These are phyloP conservation scores for Barnettozyma salicaria DNA, from an alignment of 805 yeast genomes.

Conservation along the genomic window DNA sequence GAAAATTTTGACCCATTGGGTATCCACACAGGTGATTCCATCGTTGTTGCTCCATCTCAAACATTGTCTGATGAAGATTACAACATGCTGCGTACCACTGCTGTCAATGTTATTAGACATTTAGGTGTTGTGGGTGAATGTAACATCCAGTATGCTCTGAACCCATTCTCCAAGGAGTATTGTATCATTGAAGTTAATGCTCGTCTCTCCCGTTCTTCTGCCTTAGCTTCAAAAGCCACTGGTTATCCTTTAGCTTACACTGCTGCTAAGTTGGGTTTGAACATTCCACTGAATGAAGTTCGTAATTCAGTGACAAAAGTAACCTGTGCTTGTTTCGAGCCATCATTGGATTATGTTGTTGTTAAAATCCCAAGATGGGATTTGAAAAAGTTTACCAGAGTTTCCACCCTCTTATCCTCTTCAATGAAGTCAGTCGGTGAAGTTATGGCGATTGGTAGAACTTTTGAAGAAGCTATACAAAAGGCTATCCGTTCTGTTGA, in stretches of 20 bases:
- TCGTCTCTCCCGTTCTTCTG: constrained; percentile 96
- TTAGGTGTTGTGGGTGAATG: constrained; percentile 99
- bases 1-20: constrained; percentile 98
- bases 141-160: constrained; percentile 93
- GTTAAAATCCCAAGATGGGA: constrained; percentile 99
- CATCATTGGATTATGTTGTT: constrained; percentile 93
- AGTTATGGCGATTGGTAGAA: constrained; percentile 96
- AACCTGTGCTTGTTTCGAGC: constrained; percentile 96
- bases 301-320: constrained; percentile 89
- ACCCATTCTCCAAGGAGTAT: constrained; percentile 90
- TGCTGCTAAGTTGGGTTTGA: constrained; percentile 93
- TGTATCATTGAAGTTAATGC: constrained; percentile 98
- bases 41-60: constrained; percentile 98
- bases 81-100: constrained; percentile 96
- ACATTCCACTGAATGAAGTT: constrained; percentile 86
- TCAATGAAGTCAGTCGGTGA: constrained; percentile 99
- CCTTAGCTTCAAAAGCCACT: constrained; percentile 96
- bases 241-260: constrained; percentile 98
- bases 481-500: constrained; percentile 96
- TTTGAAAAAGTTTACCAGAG: constrained; percentile 90
- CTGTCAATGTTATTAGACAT: constrained; percentile 94
- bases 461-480: constrained; percentile 96
- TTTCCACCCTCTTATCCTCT: constrained; percentile 78
- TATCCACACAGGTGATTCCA: constrained; percentile 98
- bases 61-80: constrained; percentile 95